A percentile compares a stretch with the other conserved stretches of the same genome.
These are phyloP conservation scores for Aspergillus novofumigatus DNA, from an alignment of 2,329 filamentous ascomycete genomes.

Conservation along the genomic window DNA sequence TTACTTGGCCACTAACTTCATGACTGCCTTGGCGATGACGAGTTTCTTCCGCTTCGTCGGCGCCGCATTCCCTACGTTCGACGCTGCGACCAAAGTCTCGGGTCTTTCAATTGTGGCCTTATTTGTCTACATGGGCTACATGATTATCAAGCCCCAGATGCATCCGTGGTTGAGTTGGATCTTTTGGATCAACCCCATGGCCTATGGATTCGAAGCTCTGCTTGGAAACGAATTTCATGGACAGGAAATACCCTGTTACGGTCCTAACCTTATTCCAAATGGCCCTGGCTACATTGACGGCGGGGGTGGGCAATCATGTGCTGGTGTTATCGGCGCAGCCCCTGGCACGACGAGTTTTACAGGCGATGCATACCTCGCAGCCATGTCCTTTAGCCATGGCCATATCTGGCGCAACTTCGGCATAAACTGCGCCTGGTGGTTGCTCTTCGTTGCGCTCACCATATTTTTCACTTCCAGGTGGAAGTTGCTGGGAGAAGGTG, in stretches of 20 bases:
- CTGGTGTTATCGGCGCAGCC: constrained; percentile 55
- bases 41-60: constrained; percentile 55
- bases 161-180: constrained; percentile 52
- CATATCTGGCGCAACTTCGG: too few species aligned
- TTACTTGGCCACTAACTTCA: constrained; percentile 53
- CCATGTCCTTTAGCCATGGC: too few species aligned
- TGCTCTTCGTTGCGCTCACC: too few species aligned
- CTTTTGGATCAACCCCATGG: constrained; percentile 38
- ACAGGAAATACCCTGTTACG: constrained; percentile 33
- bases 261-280: constrained; percentile 32
- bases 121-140: constrained; percentile 42
- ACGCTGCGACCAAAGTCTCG: constrained; percentile 54
- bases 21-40: constrained; percentile 55
- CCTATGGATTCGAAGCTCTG: constrained; percentile 37
- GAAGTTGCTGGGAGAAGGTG: too few species aligned
- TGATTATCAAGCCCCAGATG: constrained; percentile 46
- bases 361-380: constrained; percentile 55
- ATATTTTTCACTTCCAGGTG: too few species aligned
- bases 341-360: constrained; percentile 48
- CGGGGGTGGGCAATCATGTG: constrained; percentile 26
- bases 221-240: constrained; percentile 36
- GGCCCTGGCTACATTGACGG: constrained; percentile 28
- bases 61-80: constrained; percentile 54
- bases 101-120: constrained; percentile 35
- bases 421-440: too few species aligned